Base-by-base conservation (phyloP, 768 basidiomycete genomes). In the Boletus speciosus region DNA sequence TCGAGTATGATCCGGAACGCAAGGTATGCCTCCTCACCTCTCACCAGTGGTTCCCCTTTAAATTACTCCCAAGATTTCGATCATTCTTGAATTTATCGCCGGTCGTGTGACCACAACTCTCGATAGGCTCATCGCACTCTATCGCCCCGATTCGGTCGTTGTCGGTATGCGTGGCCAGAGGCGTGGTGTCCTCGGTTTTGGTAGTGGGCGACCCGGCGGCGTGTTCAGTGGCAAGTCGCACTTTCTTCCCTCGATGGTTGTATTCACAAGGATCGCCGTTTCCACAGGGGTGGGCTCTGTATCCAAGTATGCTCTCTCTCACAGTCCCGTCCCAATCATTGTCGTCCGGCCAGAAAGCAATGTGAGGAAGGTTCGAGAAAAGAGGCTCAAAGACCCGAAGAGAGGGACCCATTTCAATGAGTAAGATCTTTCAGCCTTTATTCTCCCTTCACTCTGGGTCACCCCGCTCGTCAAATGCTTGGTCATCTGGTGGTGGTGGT, bases 301-400 rank as follows among this genome's bases (percentile, higher is more conserved):
- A 7, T 63, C 47, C 56, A 88, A 85, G 60, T 89, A 91, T 66
- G 92, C 90, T 57, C 81, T 97, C 40, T 87, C 89, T 16, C 93
- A 91, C 65, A 94, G 93, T 1, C 93, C 96, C 1, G 93, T 99
- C 0, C 96, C 96, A 2, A 90, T 97, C 61, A 93, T 98, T 57
- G 96, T 98, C 48, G 94, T 98, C 39, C 81, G 93, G 4, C 92
- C 93, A 2, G 90, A 93, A 62, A 79, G 90, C 36, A 93, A 94
- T 65, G 85, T 94, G 29, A 81, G 83, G 58, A 95, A 95, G 68
- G 83, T 84, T 0, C 74, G 88, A 42, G 92, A 88, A 63, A 96
- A 97, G 68, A 80, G 94, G 27, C 79, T 87, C 42, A 90, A 88
- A 44, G 86, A 97, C 64, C 93, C 93, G 3, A 97, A 93, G 72